These are phyloP conservation scores for Bruguiera gymnorhiza DNA, from an alignment of 345 rosid genomes.

Conservation along the genomic window DNA sequence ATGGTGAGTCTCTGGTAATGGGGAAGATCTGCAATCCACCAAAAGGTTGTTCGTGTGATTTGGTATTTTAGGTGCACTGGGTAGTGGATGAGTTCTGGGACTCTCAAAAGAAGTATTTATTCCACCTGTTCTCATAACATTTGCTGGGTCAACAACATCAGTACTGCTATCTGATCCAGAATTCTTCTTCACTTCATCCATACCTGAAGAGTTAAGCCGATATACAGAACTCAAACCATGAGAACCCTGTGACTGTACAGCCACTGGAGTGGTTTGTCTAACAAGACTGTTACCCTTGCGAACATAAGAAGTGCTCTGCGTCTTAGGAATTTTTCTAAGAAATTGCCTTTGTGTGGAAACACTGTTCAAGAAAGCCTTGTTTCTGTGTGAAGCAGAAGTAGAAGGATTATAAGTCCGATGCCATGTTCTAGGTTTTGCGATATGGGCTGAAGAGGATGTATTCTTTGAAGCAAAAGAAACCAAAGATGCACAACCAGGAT, in stretches of 20 bases:
- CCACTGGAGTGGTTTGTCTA: constrained; percentile 48
- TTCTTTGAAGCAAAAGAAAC: constrained; percentile 42
- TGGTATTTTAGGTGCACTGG: constrained; percentile 39
- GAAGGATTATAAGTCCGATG: constrained; percentile 45
- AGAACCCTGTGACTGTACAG: constrained; percentile 38
- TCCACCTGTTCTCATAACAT: constrained; percentile 35
- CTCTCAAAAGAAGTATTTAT: constrained; percentile 41
- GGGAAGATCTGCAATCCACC: constrained; percentile 34
- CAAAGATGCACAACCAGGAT: constrained; percentile 40
- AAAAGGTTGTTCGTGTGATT: constrained; percentile 28
- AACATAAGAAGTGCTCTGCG: constrained; percentile 50
- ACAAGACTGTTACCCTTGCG: constrained; percentile 97
- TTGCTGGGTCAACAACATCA: constrained; percentile 32
- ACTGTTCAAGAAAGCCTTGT: constrained; percentile 37
- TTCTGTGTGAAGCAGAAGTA: constrained; percentile 31
- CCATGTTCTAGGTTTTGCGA: constrained; percentile 70
- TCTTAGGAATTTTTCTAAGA: constrained; percentile 31
- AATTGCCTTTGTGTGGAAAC: constrained; percentile 40
- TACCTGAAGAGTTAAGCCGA: constrained; percentile 38
- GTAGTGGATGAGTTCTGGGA: constrained; percentile 52
- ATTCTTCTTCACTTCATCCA: constrained; percentile 44
- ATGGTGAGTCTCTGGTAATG: constrained; percentile 39
- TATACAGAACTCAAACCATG: constrained; percentile 37
- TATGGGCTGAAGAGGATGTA: constrained; percentile 39
- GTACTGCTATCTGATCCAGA: constrained; percentile 34